These are phyloP conservation scores for Paraphaeosphaeria sporulosa DNA, from an alignment of 2,329 filamentous ascomycete genomes.

Conservation along the genomic window DNA sequence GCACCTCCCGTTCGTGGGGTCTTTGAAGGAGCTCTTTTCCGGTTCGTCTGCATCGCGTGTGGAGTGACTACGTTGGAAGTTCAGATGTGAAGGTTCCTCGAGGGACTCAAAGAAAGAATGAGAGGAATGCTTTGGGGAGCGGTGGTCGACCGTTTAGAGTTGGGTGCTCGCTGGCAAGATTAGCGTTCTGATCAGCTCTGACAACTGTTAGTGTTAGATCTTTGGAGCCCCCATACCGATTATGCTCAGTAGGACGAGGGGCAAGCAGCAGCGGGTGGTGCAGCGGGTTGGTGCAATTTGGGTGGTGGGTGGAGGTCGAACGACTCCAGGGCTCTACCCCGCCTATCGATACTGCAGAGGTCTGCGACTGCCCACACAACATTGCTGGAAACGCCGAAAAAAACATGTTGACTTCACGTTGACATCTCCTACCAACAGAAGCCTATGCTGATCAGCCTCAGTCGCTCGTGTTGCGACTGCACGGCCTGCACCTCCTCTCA, in stretches of 20 bases:
- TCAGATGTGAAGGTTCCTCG: background rate
- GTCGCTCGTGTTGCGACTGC: background rate
- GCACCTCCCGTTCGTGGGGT: constrained; percentile 10
- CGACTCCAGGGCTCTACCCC: background rate
- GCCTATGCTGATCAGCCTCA: background rate
- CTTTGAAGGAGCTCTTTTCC: constrained; percentile 2
- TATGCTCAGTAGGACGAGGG: background rate
- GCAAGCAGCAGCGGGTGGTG: background rate
- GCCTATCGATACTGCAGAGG: too few relatives aligned
- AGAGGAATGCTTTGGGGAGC: too few relatives aligned
- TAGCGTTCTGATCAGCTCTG: too few relatives aligned
- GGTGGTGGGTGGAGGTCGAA: background rate
- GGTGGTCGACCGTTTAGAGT: too few relatives aligned
- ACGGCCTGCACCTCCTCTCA: background rate
- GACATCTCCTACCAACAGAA: background rate
- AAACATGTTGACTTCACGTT: background rate
- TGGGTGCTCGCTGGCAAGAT: too few relatives aligned
- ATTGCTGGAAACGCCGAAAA: background rate
- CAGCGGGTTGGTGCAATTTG: background rate
- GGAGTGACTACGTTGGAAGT: background rate
- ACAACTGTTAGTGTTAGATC: too few relatives aligned
- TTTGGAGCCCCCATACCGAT: too few relatives aligned
- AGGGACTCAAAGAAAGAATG: background rate
- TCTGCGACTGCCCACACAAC: background rate
- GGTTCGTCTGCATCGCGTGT: constrained; percentile 1